phyloP scores from a whole-genome alignment of 768 basidiomycete genomes.

The Trametes meyenii region DNA sequence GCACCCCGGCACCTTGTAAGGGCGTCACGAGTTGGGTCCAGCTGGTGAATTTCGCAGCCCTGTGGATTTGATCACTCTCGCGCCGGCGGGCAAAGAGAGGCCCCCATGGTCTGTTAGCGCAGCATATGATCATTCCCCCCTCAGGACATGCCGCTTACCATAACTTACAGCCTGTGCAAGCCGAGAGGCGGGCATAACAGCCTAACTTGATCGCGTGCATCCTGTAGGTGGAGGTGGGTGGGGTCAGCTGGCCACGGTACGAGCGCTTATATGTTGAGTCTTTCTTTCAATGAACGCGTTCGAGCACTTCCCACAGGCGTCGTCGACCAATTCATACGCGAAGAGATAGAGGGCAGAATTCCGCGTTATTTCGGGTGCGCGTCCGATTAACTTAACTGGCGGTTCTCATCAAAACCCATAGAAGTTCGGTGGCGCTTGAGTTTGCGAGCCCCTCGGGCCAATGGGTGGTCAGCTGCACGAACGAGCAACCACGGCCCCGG shows the following conservation, averaged over 20 bases:
- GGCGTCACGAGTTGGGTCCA: slow-evolving; percentile 11
- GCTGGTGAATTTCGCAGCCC: not conserved
- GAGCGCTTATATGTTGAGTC: not conserved
- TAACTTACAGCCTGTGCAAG: not conserved
- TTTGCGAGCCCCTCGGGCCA: slow-evolving; percentile 8
- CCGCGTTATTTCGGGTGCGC: not conserved
- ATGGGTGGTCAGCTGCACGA: slow-evolving; percentile 18
- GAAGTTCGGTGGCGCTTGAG: slow-evolving; percentile 5
- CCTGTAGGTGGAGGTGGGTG: not conserved
- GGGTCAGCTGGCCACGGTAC: not conserved
- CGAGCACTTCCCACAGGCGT: slow-evolving; percentile 1
- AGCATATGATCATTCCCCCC: not conserved
- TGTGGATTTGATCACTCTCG: not conserved
- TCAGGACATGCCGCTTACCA: not conserved
- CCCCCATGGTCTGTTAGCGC: not conserved
- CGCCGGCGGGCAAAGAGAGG: not conserved
- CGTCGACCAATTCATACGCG: slow-evolving; percentile 1
- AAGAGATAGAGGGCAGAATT: not conserved
- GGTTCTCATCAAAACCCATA: slow-evolving; percentile 2
- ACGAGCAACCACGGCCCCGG: slow-evolving; percentile 2
- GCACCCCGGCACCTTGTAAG: not conserved
- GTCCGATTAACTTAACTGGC: slow-evolving; percentile 1
- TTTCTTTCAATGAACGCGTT: not conserved
- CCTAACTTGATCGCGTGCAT: not conserved
- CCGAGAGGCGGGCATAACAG: not conserved